Evolutionary conservation across 805 yeast species (phyloP), one percentile per base, ranked within the genome.

Genomic region (Candida pini): DNA sequence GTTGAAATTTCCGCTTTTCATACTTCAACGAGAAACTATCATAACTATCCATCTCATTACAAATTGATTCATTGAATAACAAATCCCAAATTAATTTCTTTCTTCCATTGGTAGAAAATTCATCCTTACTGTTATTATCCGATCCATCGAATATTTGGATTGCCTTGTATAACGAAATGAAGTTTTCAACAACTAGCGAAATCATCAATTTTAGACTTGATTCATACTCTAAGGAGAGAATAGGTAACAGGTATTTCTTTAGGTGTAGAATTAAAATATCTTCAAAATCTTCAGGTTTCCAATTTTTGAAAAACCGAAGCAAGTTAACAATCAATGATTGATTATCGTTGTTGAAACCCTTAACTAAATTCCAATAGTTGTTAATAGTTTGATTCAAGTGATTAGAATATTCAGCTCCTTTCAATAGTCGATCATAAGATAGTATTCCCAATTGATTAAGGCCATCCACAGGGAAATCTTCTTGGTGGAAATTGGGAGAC

Each of bases 121-220:
- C 50, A 35, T 47, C 50, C 18, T 39, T 43, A 4, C 25, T 30
- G 30, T 19, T 26, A 21, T 28, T 22, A 17, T 34, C 39, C 15
- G 25, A 30, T 12, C n/a, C 13, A 13, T 28, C 58, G 51, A 51
- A 47, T 5, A 66, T 44, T 12, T 60, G 63, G 5, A 63, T 51
- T 1, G 68, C 44, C 2, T 56, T 42, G 12, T 58, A 49, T 4
- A 71, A 30, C 3, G 51, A 43, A 3, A 66, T 41, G 26, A 69
- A 53, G 14, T 61, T 66, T 34, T 64, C 58, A 9, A 61, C 37
- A 1, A 70, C 45, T 28, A 71, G 38, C 19, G 55, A 61, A n/a
- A 60, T 36, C 6, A 68, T 42, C 9, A 69, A 52, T 26, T 56
- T 65, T 29, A 59, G 42, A 34, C 64, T 58, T 17, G 54, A 41